Base-by-base conservation (phyloP, 768 basidiomycete genomes). In the Solioccasus polychromus region DNA sequence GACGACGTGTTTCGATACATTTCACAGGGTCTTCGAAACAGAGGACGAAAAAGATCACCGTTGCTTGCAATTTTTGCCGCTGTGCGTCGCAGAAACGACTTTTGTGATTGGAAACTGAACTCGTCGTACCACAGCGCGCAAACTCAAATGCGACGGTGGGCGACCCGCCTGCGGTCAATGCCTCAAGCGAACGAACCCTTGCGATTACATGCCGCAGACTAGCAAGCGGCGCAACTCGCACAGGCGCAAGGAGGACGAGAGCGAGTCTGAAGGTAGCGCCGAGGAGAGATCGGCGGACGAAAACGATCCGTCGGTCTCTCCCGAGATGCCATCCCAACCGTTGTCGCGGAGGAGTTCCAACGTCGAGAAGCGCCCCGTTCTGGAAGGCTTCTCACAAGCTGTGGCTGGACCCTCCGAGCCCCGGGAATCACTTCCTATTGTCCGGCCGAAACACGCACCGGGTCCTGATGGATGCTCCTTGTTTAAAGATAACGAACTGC, bases 11-110 rank as follows among this genome's bases (percentile, higher is more conserved):
- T 53, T 52, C 48, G 54, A 26, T 58, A 28, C 38, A 12, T 48
- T 45, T 30, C 47, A 44, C 54, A 81, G 82, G 75, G 62, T 77
- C 80, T 26, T 73, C 74, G 51, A 83, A 84, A 54, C 79, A 79
- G 54, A 77, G 86, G 46, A 79, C 83, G 43, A 90, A 89, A 73
- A 90, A 92, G 68, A 91, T 91, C 43, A 88, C 85, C 18, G 88
- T 91, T 35, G 89, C 89, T 30, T 92, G 89, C 71, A 90, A 92
- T 66, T 92, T 92, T 65, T 92, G 89, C 71, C 84, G 89, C 51
- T 90, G 89, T 90, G 65, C 69, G 87, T 76, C 35, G 32, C 44
- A 42, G 46, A 43, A 37, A 29, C 25, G 45, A 51, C 50, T 57
- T 18, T 30, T 32, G 22, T 44, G 36, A 42, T 31, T 38, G 42